Evolutionary conservation across 192 early-diverging fungal genomes (phyloP).

Genomic region (Coemansia sp.): DNA sequence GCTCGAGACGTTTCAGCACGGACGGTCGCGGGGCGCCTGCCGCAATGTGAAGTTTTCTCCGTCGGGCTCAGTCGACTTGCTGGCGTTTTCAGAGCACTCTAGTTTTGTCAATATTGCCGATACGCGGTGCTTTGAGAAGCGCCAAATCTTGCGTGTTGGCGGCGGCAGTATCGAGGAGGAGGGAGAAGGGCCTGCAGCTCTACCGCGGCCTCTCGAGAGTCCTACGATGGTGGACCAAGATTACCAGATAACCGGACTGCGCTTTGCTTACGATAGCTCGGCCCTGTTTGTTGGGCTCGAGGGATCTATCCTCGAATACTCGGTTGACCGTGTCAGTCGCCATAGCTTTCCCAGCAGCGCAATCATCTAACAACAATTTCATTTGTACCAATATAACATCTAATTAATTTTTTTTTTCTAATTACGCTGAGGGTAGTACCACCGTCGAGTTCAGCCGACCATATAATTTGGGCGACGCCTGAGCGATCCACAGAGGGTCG

Average conservation of each 20-base stretch:
- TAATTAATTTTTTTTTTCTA: not conserved
- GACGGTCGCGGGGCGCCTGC: slow-evolving; percentile 60
- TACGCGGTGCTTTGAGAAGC: slow-evolving; percentile 81
- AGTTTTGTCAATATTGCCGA: slow-evolving; percentile 88
- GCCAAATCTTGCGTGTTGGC: slow-evolving; percentile 81
- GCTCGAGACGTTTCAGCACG: slow-evolving; percentile 77
- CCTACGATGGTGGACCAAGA: slow-evolving; percentile 42
- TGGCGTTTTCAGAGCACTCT: slow-evolving; percentile 74
- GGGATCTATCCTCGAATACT: slow-evolving; percentile 78
- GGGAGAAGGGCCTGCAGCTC: slow-evolving; percentile 16
- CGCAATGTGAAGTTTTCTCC: slow-evolving; percentile 95
- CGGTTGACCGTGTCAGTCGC: slow-evolving; percentile 77
- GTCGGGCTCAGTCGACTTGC: slow-evolving; percentile 84
- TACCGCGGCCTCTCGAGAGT: slow-evolving; percentile 11
- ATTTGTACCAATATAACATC: not conserved
- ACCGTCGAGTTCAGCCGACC: slow-evolving; percentile 10
- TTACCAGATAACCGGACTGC: slow-evolving; percentile 84
- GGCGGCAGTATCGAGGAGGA: slow-evolving; percentile 23
- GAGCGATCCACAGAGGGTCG: slow-evolving; percentile 80
- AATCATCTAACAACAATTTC: slow-evolving; percentile 61
- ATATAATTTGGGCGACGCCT: slow-evolving; percentile 81
- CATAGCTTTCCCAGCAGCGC: slow-evolving; percentile 82
- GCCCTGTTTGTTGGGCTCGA: slow-evolving; percentile 91
- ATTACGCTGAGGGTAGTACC: not conserved
- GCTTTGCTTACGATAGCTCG: slow-evolving; percentile 82